Evolutionary conservation across 2,329 filamentous ascomycete species (phyloP).

Genomic region (Pyricularia sp.): DNA sequence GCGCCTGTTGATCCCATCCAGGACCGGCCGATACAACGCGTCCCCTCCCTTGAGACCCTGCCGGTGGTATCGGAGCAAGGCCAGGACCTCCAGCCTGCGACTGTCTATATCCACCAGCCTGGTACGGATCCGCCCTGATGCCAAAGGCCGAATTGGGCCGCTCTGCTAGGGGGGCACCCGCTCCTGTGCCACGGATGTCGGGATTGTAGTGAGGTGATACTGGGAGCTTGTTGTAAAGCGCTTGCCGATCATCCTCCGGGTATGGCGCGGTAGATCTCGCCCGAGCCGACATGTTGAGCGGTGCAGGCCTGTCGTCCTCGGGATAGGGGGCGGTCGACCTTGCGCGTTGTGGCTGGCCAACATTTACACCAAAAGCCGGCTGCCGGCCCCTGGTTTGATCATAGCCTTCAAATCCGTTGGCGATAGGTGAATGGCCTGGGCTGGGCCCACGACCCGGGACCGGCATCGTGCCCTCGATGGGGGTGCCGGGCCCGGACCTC

Average conservation of each 20-base stretch:
- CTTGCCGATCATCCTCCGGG: slow-evolving; percentile 47
- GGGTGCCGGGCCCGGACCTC: slow-evolving; percentile 18
- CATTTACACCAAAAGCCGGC: slow-evolving; percentile 42
- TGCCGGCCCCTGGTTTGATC: slow-evolving; percentile 22
- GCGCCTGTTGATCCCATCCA: slow-evolving; percentile 8
- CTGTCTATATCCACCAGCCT: slow-evolving; percentile 24
- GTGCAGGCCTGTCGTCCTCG: slow-evolving; percentile 26
- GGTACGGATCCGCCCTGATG: slow-evolving; percentile 30
- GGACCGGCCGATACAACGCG: slow-evolving; percentile 29
- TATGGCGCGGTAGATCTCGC: slow-evolving; percentile 57
- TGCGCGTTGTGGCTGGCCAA: slow-evolving; percentile 30
- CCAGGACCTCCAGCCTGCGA: slow-evolving; percentile 35
- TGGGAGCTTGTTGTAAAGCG: slow-evolving; percentile 14
- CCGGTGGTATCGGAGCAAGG: slow-evolving; percentile 31
- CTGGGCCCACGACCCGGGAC: slow-evolving; percentile 9
- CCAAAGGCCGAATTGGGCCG: slow-evolving; percentile 44
- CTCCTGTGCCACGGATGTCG: slow-evolving; percentile 37
- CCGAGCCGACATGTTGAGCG: slow-evolving; percentile 18
- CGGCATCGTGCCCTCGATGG: slow-evolving; percentile 12
- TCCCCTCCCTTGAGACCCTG: slow-evolving; percentile 25
- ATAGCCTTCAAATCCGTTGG: background rate
- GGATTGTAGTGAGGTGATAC: slow-evolving; percentile 33
- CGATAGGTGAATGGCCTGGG: slow-evolving; percentile 7
- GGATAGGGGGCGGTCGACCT: slow-evolving; percentile 43
- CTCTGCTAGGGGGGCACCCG: slow-evolving; percentile 36